phyloP scores from a whole-genome alignment of 148 eudicot species.

The Rhododendron vialii region DNA sequence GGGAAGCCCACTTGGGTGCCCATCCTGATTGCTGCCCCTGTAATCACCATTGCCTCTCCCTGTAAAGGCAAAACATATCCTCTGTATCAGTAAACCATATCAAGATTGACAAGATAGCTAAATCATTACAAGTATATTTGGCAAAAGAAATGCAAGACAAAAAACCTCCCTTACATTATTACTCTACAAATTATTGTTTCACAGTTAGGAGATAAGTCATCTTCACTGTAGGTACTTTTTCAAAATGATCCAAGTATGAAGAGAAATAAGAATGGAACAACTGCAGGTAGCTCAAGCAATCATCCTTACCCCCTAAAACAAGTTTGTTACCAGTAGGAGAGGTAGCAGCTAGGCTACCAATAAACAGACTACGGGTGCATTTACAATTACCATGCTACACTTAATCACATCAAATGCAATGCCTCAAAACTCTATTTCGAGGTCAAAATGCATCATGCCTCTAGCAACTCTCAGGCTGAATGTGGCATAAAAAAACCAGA shows the following conservation, averaged over 20 bases:
- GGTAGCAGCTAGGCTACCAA: slow-evolving; percentile 7
- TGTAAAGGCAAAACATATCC: slow-evolving; percentile 17
- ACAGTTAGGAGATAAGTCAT: background rate
- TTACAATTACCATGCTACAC: background rate
- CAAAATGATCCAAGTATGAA: background rate
- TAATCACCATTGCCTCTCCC: slow-evolving; percentile 65
- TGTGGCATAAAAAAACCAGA: background rate
- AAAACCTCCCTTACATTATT: background rate
- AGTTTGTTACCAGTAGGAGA: background rate
- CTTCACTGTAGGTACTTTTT: background rate
- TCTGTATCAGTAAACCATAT: background rate
- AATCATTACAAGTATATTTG: background rate
- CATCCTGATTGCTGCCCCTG: slow-evolving; percentile 51
- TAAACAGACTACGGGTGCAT: background rate
- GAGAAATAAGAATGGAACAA: background rate
- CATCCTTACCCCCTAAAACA: background rate
- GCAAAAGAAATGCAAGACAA: background rate
- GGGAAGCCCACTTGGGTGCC: slow-evolving; percentile 65
- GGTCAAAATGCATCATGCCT: background rate
- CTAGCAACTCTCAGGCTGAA: background rate
- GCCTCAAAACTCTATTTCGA: background rate
- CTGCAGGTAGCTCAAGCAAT: background rate
- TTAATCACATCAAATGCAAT: background rate
- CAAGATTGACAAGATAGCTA: background rate
- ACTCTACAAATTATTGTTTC: background rate